These are phyloP conservation scores for Penicillium sp. DNA, from an alignment of 2,329 filamentous ascomycete genomes.

Conservation along the genomic window DNA sequence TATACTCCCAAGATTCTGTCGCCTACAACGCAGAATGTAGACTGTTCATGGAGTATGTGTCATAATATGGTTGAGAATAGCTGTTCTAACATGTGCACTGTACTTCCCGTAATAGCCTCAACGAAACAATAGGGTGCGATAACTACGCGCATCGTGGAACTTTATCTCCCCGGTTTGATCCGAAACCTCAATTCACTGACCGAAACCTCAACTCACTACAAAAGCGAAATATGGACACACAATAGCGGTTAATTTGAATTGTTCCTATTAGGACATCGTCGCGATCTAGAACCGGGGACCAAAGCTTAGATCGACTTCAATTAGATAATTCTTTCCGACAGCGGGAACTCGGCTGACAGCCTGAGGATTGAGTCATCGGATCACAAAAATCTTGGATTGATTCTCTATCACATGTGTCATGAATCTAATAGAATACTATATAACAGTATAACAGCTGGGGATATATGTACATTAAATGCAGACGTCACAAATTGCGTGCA, in stretches of 20 bases:
- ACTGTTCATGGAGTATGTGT: background rate
- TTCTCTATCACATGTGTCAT: background rate
- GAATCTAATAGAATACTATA: background rate
- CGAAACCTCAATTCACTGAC: background rate
- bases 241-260: no score
- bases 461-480: background rate
- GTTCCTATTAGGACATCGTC: background rate
- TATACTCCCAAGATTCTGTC: background rate
- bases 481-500: background rate
- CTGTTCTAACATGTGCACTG: slow-evolving; percentile 5
- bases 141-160: background rate
- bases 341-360: background rate
- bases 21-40: slow-evolving; percentile 2
- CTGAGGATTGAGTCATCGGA: background rate
- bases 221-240: no score
- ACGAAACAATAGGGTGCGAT: background rate
- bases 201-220: no score
- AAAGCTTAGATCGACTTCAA: background rate
- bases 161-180: background rate
- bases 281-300: background rate
- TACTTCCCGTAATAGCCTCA: slow-evolving; percentile 3
- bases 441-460: background rate
- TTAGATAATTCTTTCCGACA: background rate
- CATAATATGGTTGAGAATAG: background rate
- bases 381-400: no score